A percentile compares a stretch with the other conserved stretches of the same genome.
phyloP scores from a whole-genome alignment of 1,284 basidiomycete species.

The Fomitopsis palustris region DNA sequence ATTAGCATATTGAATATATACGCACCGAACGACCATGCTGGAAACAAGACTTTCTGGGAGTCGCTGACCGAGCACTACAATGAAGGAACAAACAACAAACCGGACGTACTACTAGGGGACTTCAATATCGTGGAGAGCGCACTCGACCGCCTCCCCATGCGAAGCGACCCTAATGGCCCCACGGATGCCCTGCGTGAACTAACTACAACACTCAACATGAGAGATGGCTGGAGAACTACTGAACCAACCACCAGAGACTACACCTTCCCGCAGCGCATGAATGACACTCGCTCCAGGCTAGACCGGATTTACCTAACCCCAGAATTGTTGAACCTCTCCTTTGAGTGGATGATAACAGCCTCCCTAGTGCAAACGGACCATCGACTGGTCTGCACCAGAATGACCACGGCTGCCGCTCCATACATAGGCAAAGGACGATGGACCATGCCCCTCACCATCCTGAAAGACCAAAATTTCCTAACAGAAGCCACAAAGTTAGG shows the following conservation, averaged over 20 bases:
- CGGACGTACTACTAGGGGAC: background rate
- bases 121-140: background rate
- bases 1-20: background rate
- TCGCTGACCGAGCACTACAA: background rate
- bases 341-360: background rate
- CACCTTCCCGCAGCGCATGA: background rate
- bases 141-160: background rate
- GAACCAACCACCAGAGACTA: background rate
- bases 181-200: background rate
- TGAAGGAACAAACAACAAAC: background rate
- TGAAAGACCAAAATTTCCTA: background rate
- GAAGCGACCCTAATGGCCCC: background rate
- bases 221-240: background rate
- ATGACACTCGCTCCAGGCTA: background rate
- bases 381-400: background rate
- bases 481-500: no score
- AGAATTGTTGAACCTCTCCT: background rate
- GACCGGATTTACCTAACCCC: background rate
- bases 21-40: background rate
- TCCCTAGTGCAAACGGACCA: background rate
- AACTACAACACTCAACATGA: background rate
- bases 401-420: background rate
- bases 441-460: background rate
- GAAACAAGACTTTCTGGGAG: background rate
- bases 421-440: conserved; percentile 5